These are phyloP conservation scores for Bidens hawaiensis DNA, from an alignment of 140 eudicot genomes.

Conservation along the genomic window DNA sequence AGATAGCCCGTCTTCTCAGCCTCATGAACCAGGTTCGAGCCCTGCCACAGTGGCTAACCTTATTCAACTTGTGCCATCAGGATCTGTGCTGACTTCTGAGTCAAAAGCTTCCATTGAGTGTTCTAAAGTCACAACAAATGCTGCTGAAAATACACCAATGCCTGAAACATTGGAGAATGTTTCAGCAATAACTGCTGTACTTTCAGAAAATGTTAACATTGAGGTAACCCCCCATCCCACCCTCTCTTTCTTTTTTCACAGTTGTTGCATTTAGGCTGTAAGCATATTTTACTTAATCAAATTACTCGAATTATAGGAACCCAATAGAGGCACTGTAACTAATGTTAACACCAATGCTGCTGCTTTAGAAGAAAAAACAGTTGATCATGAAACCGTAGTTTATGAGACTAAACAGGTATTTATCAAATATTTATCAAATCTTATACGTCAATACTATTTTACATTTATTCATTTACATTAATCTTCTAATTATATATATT, in stretches of 20 bases:
- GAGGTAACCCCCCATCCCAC: conserved; percentile 28
- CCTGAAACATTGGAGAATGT: conserved; percentile 19
- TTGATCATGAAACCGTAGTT: conserved; percentile 50
- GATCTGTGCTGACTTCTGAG: conserved; percentile 34
- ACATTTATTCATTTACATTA: conserved; percentile 12
- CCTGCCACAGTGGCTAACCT: conserved; percentile 47
- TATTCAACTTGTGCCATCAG: conserved; percentile 39
- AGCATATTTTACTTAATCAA: conserved; percentile 4
- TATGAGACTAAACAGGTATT: conserved; percentile 77
- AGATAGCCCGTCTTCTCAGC: conserved; percentile 36
- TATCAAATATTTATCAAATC: too few relatives aligned
- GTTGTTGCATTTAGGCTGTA: not conserved
- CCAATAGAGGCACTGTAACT: conserved; percentile 40
- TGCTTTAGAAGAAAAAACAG: conserved; percentile 53
- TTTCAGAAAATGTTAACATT: conserved; percentile 23
- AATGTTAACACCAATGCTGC: conserved; percentile 32
- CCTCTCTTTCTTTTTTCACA: not conserved
- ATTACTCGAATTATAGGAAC: conserved; percentile 47
- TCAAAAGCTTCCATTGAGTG: conserved; percentile 26
- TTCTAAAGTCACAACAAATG: conserved; percentile 26
- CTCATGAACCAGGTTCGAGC: conserved; percentile 41
- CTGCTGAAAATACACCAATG: conserved; percentile 34
- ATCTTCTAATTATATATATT: conserved; percentile 9
- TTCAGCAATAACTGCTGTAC: conserved; percentile 28
- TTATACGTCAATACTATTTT: not conserved